Conservation (phyloP, 345 rosid genomes). For the Noccaea caerulescens region DNA sequence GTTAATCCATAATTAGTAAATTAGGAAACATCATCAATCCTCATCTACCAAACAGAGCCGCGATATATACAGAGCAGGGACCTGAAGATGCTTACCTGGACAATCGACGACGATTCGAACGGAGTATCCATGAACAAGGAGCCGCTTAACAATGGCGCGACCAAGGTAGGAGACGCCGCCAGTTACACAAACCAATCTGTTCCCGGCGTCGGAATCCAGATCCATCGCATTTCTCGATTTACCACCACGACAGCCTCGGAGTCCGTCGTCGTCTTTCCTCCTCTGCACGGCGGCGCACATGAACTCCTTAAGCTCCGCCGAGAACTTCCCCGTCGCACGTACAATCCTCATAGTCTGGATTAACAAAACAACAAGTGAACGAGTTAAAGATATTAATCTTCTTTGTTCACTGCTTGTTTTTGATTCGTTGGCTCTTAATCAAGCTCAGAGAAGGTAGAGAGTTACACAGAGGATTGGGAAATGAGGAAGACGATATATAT, state of each 20-base stretch:
- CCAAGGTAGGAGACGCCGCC: constrained; percentile 80
- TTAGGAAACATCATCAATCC: background rate
- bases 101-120: constrained; percentile 67
- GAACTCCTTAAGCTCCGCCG: constrained; percentile 40
- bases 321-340: constrained; percentile 32
- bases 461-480: constrained; percentile 23
- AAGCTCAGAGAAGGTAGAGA: constrained; percentile 16
- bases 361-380: background rate
- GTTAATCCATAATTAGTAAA: background rate
- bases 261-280: constrained; percentile 43
- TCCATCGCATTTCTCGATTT: constrained; percentile 32
- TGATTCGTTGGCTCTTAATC: background rate
- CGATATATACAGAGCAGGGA: no score
- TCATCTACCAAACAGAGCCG: background rate
- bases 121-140: constrained; percentile 68
- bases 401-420: constrained; percentile 1
- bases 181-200: constrained; percentile 68
- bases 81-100: constrained; percentile 46
- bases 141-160: constrained; percentile 64
- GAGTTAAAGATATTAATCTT: background rate
- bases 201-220: constrained; percentile 40
- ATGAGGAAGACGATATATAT: constrained; percentile 16
- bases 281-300: constrained; percentile 46
- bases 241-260: constrained; percentile 26
- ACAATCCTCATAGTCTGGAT: constrained; percentile 38